Evolutionary conservation across 176 grass and related monocot species (phyloP).

Genomic region (Poa annua): DNA sequence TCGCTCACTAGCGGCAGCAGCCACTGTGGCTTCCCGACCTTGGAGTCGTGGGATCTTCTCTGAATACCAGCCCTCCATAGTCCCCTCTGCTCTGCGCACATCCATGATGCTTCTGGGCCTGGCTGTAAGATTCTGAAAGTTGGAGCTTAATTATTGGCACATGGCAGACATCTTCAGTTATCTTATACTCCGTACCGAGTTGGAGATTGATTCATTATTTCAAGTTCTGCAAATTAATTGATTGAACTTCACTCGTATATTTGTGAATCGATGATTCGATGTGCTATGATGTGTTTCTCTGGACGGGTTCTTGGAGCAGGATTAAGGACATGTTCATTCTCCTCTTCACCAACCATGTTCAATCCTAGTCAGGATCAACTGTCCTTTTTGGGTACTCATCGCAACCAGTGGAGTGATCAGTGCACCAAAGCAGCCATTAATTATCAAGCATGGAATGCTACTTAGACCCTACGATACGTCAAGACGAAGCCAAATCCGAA

Average conservation of each 20-base stretch:
- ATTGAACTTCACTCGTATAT: background rate
- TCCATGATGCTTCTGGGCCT: background rate
- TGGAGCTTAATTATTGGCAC: background rate
- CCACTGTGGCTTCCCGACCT: slow-evolving; percentile 42
- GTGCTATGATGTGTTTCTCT: background rate
- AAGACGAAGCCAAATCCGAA: slow-evolving; percentile 14
- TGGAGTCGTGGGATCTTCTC: slow-evolving; percentile 47
- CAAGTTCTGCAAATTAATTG: background rate
- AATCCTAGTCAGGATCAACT: background rate
- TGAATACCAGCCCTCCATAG: background rate
- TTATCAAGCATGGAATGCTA: slow-evolving; percentile 17
- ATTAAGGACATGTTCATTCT: background rate
- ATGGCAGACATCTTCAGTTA: background rate
- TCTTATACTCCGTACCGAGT: too few relatives aligned
- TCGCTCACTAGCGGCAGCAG: background rate
- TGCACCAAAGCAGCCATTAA: slow-evolving; percentile 15
- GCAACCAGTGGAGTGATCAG: background rate
- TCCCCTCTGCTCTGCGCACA: background rate
- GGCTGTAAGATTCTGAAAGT: background rate
- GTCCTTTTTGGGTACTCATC: background rate
- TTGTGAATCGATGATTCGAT: slow-evolving; percentile 9
- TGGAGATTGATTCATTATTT: background rate
- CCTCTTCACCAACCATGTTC: slow-evolving; percentile 21
- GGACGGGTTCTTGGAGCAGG: background rate
- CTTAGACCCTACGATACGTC: slow-evolving; percentile 41